Base-by-base conservation (phyloP, 371 early-diverging fungal genomes). In the Basidiobolus meristosporus region DNA sequence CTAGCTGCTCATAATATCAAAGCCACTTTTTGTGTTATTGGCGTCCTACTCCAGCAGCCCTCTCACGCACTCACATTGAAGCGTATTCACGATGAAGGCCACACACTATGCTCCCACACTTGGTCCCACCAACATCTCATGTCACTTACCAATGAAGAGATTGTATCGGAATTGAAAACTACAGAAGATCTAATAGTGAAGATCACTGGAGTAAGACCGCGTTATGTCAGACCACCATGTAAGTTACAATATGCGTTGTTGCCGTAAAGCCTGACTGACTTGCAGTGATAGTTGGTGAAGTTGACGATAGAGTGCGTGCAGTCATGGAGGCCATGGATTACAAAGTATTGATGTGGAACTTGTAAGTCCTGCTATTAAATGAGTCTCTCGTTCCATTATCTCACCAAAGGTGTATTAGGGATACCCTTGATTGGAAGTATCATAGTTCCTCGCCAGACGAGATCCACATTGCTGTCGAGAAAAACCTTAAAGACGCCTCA, bases 121-220 rank as follows among this genome's bases (percentile, higher is more conserved):
- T 68, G 70, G 70, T 66, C 76, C 15, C 83, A 82, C 40, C 57
- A 51, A 17, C 59, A 59, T 35, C 38, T 79, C 53, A 75, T 77
- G 17, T 56, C 72, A 0, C 49, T 65, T 21, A 50, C 70, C 23
- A 75, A 62, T 37, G 74, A 76, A 37, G 63, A 69, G 46, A 61
- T 82, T 29, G 64, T 78, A 29, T 74, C 76, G 36, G 81, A 82
- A 52, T 50, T 80, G 31, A 69, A 68, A 49, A 75, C 68, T 68
- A 73, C 65, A 7, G 75, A 67, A 48, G 44, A 54, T 36, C 67
- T 67, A 32, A 73, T 82, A 50, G 50, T 72, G 48, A 65, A 65
- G 21, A 62, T 68, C 32, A 73, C 63, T 35, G 78, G 78, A 17
- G 35, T 50, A 14, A 52, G 51, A 5, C 57, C 64, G 16, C 51